Base-by-base conservation (phyloP, 306 rosid species). In the Rosa chinensis region DNA sequence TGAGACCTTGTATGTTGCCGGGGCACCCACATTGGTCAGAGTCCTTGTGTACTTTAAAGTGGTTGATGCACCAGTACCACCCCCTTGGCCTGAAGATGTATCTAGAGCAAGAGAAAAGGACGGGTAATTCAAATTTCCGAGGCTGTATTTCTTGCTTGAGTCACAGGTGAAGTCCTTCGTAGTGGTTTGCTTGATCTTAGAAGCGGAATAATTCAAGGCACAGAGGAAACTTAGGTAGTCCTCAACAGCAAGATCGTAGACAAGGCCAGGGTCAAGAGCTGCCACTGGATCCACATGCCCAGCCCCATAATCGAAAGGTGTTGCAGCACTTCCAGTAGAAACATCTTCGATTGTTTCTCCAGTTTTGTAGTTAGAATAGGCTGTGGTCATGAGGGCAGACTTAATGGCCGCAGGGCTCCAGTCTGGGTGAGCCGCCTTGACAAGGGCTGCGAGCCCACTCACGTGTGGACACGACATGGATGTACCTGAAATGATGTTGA, bases 401-500 rank as follows among this genome's bases (percentile, higher is more conserved):
- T 75, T 89, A 76, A 95, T 90, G 50, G 90, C 92, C 14, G 97
- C 97, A 42, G 99, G 97, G 77, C 93, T 92, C 99, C 99, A 95
- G 44, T 90, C 96, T 3, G 87, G 90, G 78, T 90, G 94, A 76
- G 86, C 89, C 14, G 89, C 96, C 80, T 90, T 95, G 58, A 95
- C 49, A 58, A 92, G 85, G 56, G 98, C 96, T 8, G 92, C 95
- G 48, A 95, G 76, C 4, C 99, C 99, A 79, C 97, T 90, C 17
- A 95, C 87, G 68, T 95, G 99, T 5, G 99, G 99, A 82, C 99
- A 95, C 7, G 99, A 91, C 99, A 95, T 95, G 76, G 99, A 95
- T 69, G 99, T 95, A 12, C 99, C 99, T 0, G 98, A 91, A 78
- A 92, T 73, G 76, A 95, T 86, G 64, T 91, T 95, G 86, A 92